Conservation (phyloP, 768 basidiomycete genomes). For the Russula sp. region DNA sequence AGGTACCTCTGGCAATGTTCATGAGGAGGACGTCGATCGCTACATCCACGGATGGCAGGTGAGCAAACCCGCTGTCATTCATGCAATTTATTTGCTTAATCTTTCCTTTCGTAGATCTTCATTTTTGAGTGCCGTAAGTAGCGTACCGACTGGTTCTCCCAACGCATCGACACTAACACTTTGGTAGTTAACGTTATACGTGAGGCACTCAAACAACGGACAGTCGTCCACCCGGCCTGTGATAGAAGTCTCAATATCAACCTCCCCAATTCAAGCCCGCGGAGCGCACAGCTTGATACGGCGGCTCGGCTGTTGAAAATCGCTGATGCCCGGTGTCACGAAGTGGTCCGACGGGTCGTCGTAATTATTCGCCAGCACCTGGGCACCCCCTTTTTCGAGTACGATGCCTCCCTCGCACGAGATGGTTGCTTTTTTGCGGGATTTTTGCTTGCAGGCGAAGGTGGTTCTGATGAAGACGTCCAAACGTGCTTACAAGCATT, state of each 20-base stretch:
- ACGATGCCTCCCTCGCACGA: constrained; percentile 81
- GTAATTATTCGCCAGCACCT: constrained; percentile 47
- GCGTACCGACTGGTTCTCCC: constrained; percentile 18
- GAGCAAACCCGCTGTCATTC: constrained; percentile 31
- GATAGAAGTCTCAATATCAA: constrained; percentile 21
- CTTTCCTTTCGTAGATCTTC: constrained; percentile 55
- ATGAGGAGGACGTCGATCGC: constrained; percentile 54
- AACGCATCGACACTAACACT: constrained; percentile 9
- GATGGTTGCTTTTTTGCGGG: constrained; percentile 91
- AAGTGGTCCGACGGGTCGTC: constrained; percentile 48
- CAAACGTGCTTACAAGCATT: constrained; percentile 67
- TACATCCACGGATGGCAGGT: constrained; percentile 90
- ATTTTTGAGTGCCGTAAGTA: constrained; percentile 84
- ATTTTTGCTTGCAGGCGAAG: constrained; percentile 61
- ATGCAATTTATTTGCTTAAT: constrained; percentile 21
- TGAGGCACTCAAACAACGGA: constrained; percentile 70
- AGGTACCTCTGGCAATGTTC: constrained; percentile 41
- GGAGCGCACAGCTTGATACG: constrained; percentile 34
- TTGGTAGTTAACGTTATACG: constrained; percentile 76
- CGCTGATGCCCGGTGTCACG: constrained; percentile 45
- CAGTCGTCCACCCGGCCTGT: constrained; percentile 35
- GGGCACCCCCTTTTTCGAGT: constrained; percentile 65
- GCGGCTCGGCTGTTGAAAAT: constrained; percentile 43
- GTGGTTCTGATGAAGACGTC: constrained; percentile 51
- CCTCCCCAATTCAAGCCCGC: constrained; percentile 30